Evolutionary conservation across 208 protist genomes (phyloP), one percentile per base, ranked within the genome.

Genomic region (Acanthamoeba healyi): DNA sequence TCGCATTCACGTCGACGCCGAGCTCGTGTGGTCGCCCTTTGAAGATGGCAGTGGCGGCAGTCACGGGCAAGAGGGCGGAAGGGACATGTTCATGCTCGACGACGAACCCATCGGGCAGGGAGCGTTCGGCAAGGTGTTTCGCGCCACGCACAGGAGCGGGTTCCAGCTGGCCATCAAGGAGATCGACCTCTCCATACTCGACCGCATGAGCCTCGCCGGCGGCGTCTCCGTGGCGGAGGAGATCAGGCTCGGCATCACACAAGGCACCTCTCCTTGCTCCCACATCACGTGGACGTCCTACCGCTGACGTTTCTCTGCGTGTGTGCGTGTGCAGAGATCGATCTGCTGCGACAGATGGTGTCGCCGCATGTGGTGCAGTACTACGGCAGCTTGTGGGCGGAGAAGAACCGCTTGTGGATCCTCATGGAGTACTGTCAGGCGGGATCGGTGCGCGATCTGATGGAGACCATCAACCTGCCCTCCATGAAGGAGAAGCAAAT

Each of bases 151-250:
- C 44, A 9, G 46, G 4, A 93, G 89, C 89, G 89, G 89, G 29
- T 93, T 93, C 38, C 65, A 93, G 67, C 70, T 93, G 65, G 89
- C 89, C 65, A 82, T 93, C 89, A 93, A 93, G 70, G 89, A 82
- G 49, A 93, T 93, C 29, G 89, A 93, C 32, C 46, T 93, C 29
- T n/a, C 86, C 86, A 72, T 92, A 22, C 44, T 92, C 40, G 86
- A 92, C 56, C 54, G 61, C 26, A 67, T 74, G 54, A 74, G 54
- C 34, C 22, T 72, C 22, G 86, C 86, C 38, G 86, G 86, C 4
- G 77, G 32, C 44, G 4, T 40, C 44, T 86, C 77, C 44, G 5
- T 86, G 7, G 77, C 77, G 2, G 77, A 86, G 26, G 77, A 86
- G 42, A 86, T 86, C 26, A n/a, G 77, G 26, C 77, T n/a, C 46